Evolutionary conservation across 345 rosid genomes (phyloP).

Genomic region (Eutrema japonicum): DNA sequence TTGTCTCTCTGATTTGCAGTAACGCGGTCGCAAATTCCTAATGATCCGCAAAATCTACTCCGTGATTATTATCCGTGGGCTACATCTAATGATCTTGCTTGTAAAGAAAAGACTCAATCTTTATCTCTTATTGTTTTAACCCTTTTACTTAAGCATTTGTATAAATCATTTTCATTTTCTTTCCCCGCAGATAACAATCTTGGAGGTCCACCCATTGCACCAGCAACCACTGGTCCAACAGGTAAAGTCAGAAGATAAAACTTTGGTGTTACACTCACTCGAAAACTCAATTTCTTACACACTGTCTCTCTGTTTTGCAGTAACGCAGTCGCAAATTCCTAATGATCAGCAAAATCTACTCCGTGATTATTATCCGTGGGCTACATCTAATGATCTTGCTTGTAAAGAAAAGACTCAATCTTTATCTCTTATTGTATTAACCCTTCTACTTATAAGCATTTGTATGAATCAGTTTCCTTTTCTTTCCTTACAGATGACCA

Average conservation of each 20-base stretch:
- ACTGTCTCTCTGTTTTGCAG: constrained; percentile 3
- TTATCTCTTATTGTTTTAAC: neutral
- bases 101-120: constrained; percentile 6
- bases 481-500: neutral
- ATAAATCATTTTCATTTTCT: neutral
- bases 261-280: too few relatives aligned
- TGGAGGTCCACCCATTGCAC: neutral
- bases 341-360: neutral
- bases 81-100: neutral
- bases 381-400: neutral
- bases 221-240: neutral
- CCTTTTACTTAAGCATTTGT: neutral
- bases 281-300: too few relatives aligned
- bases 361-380: neutral
- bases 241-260: too few relatives aligned
- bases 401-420: constrained; percentile 12
- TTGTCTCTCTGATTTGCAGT: neutral
- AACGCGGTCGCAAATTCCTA: neutral
- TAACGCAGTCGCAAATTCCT: constrained; percentile 9
- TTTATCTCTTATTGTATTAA: neutral
- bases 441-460: neutral
- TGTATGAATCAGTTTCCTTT: neutral
- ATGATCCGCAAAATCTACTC: neutral
- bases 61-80: neutral
- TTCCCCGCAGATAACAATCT: neutral